Percentiles rank a stretch among this genome's conserved stretches.
These are phyloP conservation scores for Wickerhamiella kazuoi DNA, from an alignment of 805 yeast genomes.

Conservation along the genomic window DNA sequence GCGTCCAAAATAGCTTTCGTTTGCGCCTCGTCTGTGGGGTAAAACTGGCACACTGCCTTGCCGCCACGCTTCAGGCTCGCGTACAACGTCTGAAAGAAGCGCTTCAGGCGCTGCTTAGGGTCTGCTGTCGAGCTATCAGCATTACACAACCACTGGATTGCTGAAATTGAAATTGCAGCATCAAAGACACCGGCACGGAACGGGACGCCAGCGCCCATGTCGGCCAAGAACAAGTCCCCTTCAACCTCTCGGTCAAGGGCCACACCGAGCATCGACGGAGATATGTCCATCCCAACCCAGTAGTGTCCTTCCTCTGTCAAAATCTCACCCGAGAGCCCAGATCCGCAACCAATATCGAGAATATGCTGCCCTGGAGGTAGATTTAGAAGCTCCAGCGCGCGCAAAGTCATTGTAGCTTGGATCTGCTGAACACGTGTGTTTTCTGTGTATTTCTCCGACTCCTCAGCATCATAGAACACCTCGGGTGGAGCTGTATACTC, in stretches of 20 bases:
- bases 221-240: slow-evolving; percentile 81
- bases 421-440: slow-evolving; percentile 96
- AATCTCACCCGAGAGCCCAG: slow-evolving; percentile 90
- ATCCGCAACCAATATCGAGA: slow-evolving; percentile 92
- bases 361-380: slow-evolving; percentile 49
- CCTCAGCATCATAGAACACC: slow-evolving; percentile 78
- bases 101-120: slow-evolving; percentile 62
- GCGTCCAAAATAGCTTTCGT: slow-evolving; percentile 58
- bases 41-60: slow-evolving; percentile 91
- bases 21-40: slow-evolving; percentile 81
- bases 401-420: slow-evolving; percentile 91
- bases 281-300: slow-evolving; percentile 94
- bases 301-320: slow-evolving; percentile 81
- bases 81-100: slow-evolving; percentile 77
- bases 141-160: slow-evolving; percentile 95
- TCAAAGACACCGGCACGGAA: slow-evolving; percentile 93
- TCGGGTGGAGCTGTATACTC: slow-evolving; percentile 96
- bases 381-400: slow-evolving; percentile 78
- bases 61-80: slow-evolving; percentile 85
- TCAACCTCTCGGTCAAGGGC: slow-evolving; percentile 84
- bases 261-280: slow-evolving; percentile 90
- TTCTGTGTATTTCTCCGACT: slow-evolving; percentile 75
- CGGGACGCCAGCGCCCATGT: slow-evolving; percentile 87
- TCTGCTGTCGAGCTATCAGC: slow-evolving; percentile 73
- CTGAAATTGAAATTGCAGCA: slow-evolving; percentile 88